Conservation (phyloP, 2,329 filamentous ascomycete genomes). For the Fusarium burgessii region DNA sequence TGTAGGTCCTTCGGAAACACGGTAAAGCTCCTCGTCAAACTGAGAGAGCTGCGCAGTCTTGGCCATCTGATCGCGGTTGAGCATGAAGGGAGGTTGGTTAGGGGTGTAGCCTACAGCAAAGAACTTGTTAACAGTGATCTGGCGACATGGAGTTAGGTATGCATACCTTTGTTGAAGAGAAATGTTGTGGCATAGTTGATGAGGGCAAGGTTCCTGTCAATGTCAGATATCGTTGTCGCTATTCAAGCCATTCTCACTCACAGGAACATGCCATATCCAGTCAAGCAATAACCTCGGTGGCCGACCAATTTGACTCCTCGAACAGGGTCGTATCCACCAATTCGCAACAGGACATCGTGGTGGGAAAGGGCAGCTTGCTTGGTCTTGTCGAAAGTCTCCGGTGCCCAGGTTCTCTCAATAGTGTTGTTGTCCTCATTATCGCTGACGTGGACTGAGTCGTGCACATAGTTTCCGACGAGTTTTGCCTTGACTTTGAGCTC, state of each 20-base stretch:
- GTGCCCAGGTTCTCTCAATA: conserved; percentile 81
- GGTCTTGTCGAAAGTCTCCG: conserved; percentile 78
- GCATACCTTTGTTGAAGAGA: conserved; percentile 59
- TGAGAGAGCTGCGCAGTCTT: conserved; percentile 98
- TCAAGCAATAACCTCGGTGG: conserved; percentile 93
- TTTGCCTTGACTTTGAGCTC: conserved; percentile 82
- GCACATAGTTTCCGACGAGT: conserved; percentile 79
- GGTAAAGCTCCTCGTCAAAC: conserved; percentile 98
- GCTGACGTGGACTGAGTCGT: conserved; percentile 85
- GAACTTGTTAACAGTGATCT: conserved; percentile 12
- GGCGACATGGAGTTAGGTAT: neutral
- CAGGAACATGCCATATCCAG: conserved; percentile 88
- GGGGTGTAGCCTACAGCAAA: conserved; percentile 75
- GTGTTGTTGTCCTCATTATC: conserved; percentile 91
- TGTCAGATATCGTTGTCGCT: conserved; percentile 20
- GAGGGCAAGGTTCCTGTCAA: conserved; percentile 78
- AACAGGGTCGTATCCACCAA: conserved; percentile 94
- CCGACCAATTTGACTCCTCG: conserved; percentile 94
- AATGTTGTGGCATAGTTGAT: conserved; percentile 97
- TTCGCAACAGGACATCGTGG: conserved; percentile 88
- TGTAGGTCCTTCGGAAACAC: conserved; percentile 88
- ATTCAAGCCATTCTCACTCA: conserved; percentile 13
- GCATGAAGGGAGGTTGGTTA: conserved; percentile 91
- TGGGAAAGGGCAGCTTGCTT: conserved; percentile 87
- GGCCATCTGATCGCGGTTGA: conserved; percentile 95